phyloP scores from a whole-genome alignment of 345 rosid genomes.

The Alliaria petiolata region DNA sequence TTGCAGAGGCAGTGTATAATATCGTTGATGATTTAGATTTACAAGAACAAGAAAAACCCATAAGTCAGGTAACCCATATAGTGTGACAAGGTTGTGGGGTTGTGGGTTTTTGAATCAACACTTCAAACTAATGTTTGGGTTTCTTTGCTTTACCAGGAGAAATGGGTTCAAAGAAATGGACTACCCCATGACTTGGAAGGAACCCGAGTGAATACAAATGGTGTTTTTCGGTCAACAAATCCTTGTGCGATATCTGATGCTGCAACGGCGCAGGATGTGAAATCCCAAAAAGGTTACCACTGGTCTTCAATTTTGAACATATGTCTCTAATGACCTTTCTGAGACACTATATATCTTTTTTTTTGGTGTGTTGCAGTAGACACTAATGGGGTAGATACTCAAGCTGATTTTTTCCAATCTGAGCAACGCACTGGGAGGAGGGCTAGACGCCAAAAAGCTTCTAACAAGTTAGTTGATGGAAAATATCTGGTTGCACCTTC shows the following conservation, averaged over 20 bases:
- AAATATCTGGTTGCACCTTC: constrained; percentile 28
- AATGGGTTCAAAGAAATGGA: constrained; percentile 31
- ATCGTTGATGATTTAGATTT: constrained; percentile 30
- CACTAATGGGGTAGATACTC: constrained; percentile 37
- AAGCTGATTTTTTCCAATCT: constrained; percentile 44
- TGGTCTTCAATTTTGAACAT: not conserved
- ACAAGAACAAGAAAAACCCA: constrained; percentile 15
- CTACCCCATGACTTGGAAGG: constrained; percentile 36
- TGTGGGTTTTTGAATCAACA: not conserved
- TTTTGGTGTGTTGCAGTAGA: constrained; percentile 32
- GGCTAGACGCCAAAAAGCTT: constrained; percentile 71
- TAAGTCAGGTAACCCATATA: constrained; percentile 18
- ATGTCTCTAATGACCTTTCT: not conserved
- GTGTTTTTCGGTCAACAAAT: constrained; percentile 23
- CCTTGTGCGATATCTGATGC: constrained; percentile 29
- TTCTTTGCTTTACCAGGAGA: constrained; percentile 42
- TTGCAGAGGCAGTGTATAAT: constrained; percentile 32
- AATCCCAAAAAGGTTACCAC: constrained; percentile 49
- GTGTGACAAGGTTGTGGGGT: not conserved
- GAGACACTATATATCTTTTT: constrained; percentile 7
- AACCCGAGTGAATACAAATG: constrained; percentile 23
- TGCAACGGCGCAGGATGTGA: constrained; percentile 26
- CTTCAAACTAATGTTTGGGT: not conserved
- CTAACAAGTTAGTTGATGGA: constrained; percentile 34
- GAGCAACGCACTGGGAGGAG: constrained; percentile 63